These are phyloP conservation scores for Cladosporium cucumerinum DNA, from an alignment of 2,329 filamentous ascomycete genomes.

Conservation along the genomic window DNA sequence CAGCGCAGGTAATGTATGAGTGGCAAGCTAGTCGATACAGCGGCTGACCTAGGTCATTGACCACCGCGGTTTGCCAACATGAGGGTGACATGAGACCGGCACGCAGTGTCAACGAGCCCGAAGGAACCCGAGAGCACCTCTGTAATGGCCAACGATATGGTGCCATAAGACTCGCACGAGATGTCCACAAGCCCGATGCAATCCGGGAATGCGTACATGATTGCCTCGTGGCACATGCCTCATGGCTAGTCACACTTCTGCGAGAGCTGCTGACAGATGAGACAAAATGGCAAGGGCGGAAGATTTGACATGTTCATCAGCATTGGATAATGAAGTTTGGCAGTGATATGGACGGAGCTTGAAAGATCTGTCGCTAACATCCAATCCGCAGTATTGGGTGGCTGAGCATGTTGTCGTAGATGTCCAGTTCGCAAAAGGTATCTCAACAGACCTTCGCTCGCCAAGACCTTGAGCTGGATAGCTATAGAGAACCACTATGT, in stretches of 20 bases:
- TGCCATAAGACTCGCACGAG: neutral
- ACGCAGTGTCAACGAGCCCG: neutral
- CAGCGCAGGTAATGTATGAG: neutral
- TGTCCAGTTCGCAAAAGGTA: neutral
- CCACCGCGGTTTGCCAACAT: conserved; percentile 1
- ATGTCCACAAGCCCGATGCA: neutral
- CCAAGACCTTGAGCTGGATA: neutral
- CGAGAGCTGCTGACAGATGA: neutral
- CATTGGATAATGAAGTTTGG: neutral
- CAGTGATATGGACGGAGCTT: neutral
- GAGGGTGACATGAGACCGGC: neutral
- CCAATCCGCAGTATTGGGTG: neutral
- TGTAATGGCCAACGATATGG: neutral
- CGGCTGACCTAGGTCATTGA: conserved; percentile 11
- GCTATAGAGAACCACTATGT: neutral
- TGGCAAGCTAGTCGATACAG: neutral
- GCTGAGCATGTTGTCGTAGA: neutral
- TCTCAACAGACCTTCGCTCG: neutral
- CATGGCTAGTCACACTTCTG: neutral
- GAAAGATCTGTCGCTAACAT: neutral
- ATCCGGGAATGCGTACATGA: neutral
- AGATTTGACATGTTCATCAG: neutral
- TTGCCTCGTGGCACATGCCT: neutral
- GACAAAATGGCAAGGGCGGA: neutral
- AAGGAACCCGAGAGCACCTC: neutral